Conservation (phyloP, 164 flowering plant species). For the Kingdonia uniflora region DNA sequence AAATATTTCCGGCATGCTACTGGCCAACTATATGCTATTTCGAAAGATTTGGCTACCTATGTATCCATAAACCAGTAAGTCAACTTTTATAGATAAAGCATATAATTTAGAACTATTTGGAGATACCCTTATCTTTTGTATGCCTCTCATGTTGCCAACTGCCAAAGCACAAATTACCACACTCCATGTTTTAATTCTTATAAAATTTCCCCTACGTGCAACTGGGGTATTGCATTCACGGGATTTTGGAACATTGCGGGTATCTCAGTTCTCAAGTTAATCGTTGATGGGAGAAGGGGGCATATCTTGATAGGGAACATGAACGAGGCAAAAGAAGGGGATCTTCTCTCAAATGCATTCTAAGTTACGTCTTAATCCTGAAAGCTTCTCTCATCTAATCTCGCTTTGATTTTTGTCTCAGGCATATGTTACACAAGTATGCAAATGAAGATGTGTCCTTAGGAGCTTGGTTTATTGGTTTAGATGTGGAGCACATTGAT, state of each 20-base stretch:
- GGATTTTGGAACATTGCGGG: background rate
- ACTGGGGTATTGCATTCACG: too few relatives aligned
- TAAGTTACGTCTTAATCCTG: too few relatives aligned
- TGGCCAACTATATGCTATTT: constrained; percentile 88
- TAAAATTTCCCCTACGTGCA: background rate
- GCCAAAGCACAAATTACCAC: background rate
- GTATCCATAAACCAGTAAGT: constrained; percentile 82
- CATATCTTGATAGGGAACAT: too few relatives aligned
- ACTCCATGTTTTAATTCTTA: background rate
- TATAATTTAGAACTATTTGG: background rate
- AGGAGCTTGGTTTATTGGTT: constrained; percentile 87
- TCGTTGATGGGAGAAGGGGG: background rate
- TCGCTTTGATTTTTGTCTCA: constrained; percentile 11
- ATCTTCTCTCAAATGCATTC: too few relatives aligned
- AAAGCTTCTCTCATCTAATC: too few relatives aligned
- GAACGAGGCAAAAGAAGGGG: too few relatives aligned
- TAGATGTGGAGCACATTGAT: constrained; percentile 76
- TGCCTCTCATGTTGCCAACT: background rate
- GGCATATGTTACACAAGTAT: constrained; percentile 85
- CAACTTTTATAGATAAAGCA: background rate
- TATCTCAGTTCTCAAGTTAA: constrained; percentile 1
- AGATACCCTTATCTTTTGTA: too few relatives aligned
- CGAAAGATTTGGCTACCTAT: constrained; percentile 77
- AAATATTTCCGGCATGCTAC: constrained; percentile 98
- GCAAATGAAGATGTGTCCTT: constrained; percentile 87